phyloP scores from a whole-genome alignment of 148 eudicot genomes.

The Chenopodium berlandieri region DNA sequence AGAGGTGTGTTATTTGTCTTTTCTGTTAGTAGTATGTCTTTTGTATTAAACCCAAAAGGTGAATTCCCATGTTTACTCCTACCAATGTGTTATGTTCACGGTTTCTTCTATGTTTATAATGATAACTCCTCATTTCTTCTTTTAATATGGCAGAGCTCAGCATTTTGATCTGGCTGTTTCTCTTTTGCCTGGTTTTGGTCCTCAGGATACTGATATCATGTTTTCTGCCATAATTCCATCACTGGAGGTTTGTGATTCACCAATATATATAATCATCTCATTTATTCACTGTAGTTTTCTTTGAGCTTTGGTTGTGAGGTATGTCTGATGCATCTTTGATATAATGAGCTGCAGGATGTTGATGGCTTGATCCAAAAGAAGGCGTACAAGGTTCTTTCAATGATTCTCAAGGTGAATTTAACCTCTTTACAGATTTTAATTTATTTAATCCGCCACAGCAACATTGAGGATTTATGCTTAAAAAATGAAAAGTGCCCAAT shows the following conservation, averaged over 20 bases:
- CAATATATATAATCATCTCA: background rate
- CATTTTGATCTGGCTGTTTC: conserved; percentile 80
- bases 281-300: conserved; percentile 4
- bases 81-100: background rate
- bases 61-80: background rate
- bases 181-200: conserved; percentile 74
- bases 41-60: background rate
- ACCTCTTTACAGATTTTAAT: conserved; percentile 7
- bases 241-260: conserved; percentile 53
- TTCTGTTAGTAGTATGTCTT: background rate
- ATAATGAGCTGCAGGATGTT: conserved; percentile 49
- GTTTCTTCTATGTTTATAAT: background rate
- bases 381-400: conserved; percentile 87
- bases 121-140: conserved; percentile 9
- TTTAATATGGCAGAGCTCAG: conserved; percentile 54
- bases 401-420: conserved; percentile 60
- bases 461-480: too few species aligned
- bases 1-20: conserved; percentile 42
- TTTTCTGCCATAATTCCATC: conserved; percentile 53
- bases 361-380: conserved; percentile 90
- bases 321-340: conserved; percentile 5
- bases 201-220: conserved; percentile 55
- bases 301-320: conserved; percentile 1
- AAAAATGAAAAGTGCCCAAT: too few species aligned
- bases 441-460: background rate